Evolutionary conservation across 2,329 filamentous ascomycete species (phyloP).

Genomic region (Arthrobotrys musiformis): DNA sequence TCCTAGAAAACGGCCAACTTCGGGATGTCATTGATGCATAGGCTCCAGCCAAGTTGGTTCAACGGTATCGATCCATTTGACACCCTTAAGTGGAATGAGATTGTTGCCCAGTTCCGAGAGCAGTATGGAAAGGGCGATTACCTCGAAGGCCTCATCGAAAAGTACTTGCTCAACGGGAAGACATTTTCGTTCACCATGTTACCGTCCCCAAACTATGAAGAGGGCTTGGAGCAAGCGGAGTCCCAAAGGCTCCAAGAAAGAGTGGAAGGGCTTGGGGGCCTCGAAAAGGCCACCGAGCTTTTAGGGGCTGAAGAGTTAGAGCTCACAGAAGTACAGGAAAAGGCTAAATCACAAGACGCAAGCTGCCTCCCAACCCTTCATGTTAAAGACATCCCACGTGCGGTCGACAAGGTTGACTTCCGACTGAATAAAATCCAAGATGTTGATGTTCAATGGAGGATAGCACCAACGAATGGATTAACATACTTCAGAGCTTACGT

Average conservation of each 20-base stretch:
- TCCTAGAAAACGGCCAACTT: slow-evolving; percentile 92
- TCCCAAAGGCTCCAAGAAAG: slow-evolving; percentile 77
- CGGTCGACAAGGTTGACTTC: slow-evolving; percentile 78
- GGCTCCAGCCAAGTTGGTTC: slow-evolving; percentile 92
- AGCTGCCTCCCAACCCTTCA: slow-evolving; percentile 88
- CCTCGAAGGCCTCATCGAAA: slow-evolving; percentile 84
- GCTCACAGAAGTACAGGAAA: slow-evolving; percentile 82
- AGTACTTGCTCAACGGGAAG: slow-evolving; percentile 88
- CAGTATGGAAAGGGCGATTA: slow-evolving; percentile 80
- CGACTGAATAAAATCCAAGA: slow-evolving; percentile 69
- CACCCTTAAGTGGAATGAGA: slow-evolving; percentile 89
- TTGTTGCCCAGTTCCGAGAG: slow-evolving; percentile 81
- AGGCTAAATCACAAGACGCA: slow-evolving; percentile 83
- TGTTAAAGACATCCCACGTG: slow-evolving; percentile 86
- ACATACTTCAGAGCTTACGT: slow-evolving; percentile 96
- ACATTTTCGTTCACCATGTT: slow-evolving; percentile 94
- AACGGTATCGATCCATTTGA: slow-evolving; percentile 93
- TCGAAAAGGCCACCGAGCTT: slow-evolving; percentile 75
- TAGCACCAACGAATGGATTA: slow-evolving; percentile 91
- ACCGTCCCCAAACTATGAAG: slow-evolving; percentile 78
- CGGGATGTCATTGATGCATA: slow-evolving; percentile 87
- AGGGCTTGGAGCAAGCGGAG: slow-evolving; percentile 81
- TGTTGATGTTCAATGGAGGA: slow-evolving; percentile 84
- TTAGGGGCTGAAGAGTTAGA: slow-evolving; percentile 82
- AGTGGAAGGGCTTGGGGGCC: slow-evolving; percentile 76